phyloP scores from a whole-genome alignment of 441 rosid genomes.

The Bruguiera hainesii region DNA sequence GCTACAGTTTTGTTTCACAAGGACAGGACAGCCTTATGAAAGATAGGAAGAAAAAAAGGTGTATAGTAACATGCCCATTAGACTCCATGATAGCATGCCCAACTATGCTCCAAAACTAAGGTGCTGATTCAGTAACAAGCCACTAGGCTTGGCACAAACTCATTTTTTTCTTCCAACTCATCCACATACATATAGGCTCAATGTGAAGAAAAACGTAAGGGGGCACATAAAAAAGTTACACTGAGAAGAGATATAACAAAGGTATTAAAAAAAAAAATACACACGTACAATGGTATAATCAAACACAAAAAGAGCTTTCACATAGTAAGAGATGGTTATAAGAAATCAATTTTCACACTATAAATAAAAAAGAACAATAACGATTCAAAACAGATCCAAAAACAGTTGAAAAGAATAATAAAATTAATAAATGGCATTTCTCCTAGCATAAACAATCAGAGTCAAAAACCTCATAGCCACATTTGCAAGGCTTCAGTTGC shows the following conservation, averaged over 20 bases:
- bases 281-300: background rate
- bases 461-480: conserved; percentile 77
- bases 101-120: background rate
- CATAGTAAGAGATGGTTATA: background rate
- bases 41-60: no score
- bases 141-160: background rate
- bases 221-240: background rate
- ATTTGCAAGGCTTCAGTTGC: conserved; percentile 93
- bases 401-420: background rate
- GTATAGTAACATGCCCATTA: background rate
- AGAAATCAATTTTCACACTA: background rate
- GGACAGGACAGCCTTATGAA: no score
- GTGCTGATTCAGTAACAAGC: background rate
- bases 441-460: background rate
- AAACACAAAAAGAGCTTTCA: background rate
- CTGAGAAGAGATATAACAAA: background rate
- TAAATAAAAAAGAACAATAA: background rate
- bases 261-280: background rate
- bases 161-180: background rate
- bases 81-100: background rate
- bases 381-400: background rate
- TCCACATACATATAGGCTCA: background rate
- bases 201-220: background rate
- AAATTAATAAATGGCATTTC: background rate
- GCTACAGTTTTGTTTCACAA: no score